Percentiles rank a stretch among this genome's conserved stretches.
These are phyloP conservation scores for Massariosphaeria phaeospora DNA, from an alignment of 495 filamentous ascomycete species.

Conservation along the genomic window DNA sequence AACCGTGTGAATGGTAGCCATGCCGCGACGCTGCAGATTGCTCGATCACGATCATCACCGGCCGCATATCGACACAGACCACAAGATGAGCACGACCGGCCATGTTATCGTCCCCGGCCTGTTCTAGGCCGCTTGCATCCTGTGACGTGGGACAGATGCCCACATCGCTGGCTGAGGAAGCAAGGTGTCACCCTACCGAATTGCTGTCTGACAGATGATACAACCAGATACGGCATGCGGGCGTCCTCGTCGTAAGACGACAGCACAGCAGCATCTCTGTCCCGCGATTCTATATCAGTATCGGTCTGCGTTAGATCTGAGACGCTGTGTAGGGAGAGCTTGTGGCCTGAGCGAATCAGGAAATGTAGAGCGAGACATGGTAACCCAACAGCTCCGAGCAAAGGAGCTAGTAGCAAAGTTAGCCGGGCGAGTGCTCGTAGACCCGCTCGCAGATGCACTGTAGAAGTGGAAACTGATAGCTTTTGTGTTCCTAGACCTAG, in stretches of 20 bases:
- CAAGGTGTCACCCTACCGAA: constrained; percentile 2
- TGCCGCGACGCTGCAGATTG: neutral
- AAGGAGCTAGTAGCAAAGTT: neutral
- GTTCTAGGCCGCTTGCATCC: constrained; percentile 12
- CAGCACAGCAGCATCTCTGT: constrained; percentile 17
- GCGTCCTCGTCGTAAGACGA: neutral
- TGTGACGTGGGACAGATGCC: constrained; percentile 1
- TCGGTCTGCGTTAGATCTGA: constrained; percentile 17
- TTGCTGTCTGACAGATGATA: constrained; percentile 20
- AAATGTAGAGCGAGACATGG: constrained; percentile 18
- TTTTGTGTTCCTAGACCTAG: constrained; percentile 2
- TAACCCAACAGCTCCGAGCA: constrained; percentile 16
- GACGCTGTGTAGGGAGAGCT: constrained; percentile 10
- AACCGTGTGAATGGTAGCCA: neutral
- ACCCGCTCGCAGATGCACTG: too few species aligned
- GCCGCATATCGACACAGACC: neutral
- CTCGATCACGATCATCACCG: constrained; percentile 5
- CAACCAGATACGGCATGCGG: constrained; percentile 1
- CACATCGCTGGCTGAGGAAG: neutral
- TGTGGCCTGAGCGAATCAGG: constrained; percentile 8
- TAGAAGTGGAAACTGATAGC: constrained; percentile 7
- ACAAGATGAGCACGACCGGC: neutral
- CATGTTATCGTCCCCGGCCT: constrained; percentile 5
- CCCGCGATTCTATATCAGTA: constrained; percentile 10
- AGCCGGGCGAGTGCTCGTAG: too few species aligned